Base-by-base conservation (phyloP, 2,329 filamentous ascomycete species). In the Colletotrichum tabaci region DNA sequence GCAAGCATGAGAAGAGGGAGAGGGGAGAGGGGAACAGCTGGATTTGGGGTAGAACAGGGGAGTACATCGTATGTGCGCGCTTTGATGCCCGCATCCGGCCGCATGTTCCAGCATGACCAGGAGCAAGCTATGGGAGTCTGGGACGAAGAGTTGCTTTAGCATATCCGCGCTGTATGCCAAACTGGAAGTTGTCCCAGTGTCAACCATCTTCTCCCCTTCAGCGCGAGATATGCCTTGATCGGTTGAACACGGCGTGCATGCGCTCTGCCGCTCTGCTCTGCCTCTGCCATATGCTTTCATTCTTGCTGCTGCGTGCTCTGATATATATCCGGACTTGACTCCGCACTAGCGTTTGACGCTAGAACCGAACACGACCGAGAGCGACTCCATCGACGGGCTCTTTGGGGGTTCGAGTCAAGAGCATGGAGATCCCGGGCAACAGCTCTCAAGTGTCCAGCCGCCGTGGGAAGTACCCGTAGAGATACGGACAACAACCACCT, bases 271-370 rank as follows among this genome's bases (percentile, higher is more conserved):
- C 47, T 55, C 7, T 46, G 23, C 55, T 56, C 38, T 50, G 42
- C 61, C 40, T 66, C 49, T 55, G 38, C 40, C 63, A 40, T 55
- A 10, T 3, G 21, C n/a, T 15, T 8, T 61, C 8, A 16, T 49
- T 4, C 21, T 46, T 23, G 35, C 21, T 30, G 40, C 23, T 23
- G 38, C 26, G 65, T 60, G 69, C 65, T 68, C 69, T 72, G 69
- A 68, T 60, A 60, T 69, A 68, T 60, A 53, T 72, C 30, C 53
- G 53, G 69, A 72, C 65, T 56, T 55, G 69, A 55, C 58, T 69
- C 60, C 47, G 58, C 69, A 69, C 69, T 64, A 69, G 60, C 65
- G 69, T 72, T 72, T 72, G 69, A 72, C 65, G 69, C 69, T 72
- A 72, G 53, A 69, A 21, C 49, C 50, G 50, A 50, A 47, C 38